Conservation (phyloP, 192 early-diverging fungal genomes). For the Jimgerdemannia lactiflua region DNA sequence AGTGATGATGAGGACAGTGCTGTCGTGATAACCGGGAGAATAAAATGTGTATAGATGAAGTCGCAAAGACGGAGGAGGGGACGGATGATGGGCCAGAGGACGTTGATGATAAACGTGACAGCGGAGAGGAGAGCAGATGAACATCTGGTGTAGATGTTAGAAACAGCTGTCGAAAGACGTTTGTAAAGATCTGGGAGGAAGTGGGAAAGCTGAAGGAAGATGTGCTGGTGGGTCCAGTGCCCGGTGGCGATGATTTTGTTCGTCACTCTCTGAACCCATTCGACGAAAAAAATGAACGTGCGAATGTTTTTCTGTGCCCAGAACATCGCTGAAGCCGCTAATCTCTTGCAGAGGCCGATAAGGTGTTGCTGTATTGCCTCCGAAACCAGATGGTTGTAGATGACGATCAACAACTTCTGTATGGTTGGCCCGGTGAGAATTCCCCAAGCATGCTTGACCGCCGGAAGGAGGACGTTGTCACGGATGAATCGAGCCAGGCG, state of each 20-base stretch:
- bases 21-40: neutral
- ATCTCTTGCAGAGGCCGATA: neutral
- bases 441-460: neutral
- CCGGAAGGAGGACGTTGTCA: neutral
- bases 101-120: neutral
- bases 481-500: neutral
- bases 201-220: neutral
- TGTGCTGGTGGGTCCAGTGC: neutral
- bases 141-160: neutral
- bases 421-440: neutral
- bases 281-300: neutral
- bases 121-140: neutral
- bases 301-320: neutral
- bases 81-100: neutral
- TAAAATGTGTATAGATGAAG: neutral
- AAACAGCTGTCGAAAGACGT: neutral
- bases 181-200: neutral
- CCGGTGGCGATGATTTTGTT: neutral
- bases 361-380: neutral
- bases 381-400: neutral
- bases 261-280: neutral
- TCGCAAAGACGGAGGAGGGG: neutral
- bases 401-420: neutral
- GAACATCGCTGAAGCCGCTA: neutral
- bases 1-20: neutral